Conservation (phyloP, 306 rosid species). For the Cicer bijugum region DNA sequence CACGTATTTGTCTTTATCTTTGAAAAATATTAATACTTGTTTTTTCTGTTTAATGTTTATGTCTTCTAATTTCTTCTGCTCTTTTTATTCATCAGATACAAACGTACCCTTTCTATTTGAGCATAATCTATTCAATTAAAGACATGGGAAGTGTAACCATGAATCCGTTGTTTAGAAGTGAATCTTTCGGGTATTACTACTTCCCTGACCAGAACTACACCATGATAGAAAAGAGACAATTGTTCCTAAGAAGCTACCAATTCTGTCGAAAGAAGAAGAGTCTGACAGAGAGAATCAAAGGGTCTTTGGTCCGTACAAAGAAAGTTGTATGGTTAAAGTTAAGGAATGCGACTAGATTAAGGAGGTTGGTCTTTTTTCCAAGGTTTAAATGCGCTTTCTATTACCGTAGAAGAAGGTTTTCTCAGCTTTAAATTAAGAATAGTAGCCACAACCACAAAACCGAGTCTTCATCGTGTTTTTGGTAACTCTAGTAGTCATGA, state of each 20-base stretch:
- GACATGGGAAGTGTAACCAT: constrained; percentile 36
- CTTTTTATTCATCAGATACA: too few species aligned
- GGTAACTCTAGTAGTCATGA: neutral
- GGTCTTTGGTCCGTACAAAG: constrained; percentile 61
- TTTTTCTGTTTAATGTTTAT: neutral
- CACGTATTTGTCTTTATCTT: constrained; percentile 25
- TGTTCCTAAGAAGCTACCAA: constrained; percentile 86
- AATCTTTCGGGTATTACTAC: constrained; percentile 52
- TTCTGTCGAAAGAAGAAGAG: constrained; percentile 72
- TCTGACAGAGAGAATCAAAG: constrained; percentile 65
- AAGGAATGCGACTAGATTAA: constrained; percentile 52
- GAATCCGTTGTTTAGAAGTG: constrained; percentile 58
- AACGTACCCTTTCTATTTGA: too few species aligned
- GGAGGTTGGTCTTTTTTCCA: constrained; percentile 49
- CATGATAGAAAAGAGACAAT: constrained; percentile 78
- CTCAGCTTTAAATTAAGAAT: constrained; percentile 48
- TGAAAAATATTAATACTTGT: neutral
- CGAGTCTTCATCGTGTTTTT: constrained; percentile 46
- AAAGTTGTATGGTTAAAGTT: constrained; percentile 66
- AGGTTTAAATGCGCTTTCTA: constrained; percentile 61
- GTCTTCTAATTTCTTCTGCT: neutral
- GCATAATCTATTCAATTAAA: neutral
- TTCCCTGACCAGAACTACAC: constrained; percentile 49
- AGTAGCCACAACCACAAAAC: constrained; percentile 37
- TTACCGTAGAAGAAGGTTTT: constrained; percentile 66